phyloP scores from a whole-genome alignment of 2,329 filamentous ascomycete species.

The Pseudopyrenochaeta lycopersici region DNA sequence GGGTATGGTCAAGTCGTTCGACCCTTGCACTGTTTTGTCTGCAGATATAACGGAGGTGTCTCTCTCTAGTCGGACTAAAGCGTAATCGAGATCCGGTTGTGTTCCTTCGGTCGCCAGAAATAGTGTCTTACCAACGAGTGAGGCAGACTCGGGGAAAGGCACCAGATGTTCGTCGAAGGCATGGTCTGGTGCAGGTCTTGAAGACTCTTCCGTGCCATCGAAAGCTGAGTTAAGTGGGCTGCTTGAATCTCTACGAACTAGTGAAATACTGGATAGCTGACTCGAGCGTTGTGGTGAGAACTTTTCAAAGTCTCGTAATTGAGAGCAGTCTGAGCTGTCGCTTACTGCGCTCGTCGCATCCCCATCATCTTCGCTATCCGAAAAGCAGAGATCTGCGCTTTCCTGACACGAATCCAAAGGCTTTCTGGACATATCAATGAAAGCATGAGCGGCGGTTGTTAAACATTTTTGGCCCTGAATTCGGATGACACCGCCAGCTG shows the following conservation, averaged over 20 bases:
- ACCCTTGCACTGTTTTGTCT: neutral
- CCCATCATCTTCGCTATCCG: slow-evolving; percentile 11
- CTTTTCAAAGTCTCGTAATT: neutral
- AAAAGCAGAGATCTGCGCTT: slow-evolving; percentile 9
- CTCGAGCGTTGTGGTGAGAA: neutral
- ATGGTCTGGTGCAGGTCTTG: neutral
- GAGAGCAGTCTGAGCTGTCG: neutral
- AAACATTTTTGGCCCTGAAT: slow-evolving; percentile 1
- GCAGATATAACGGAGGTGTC: neutral
- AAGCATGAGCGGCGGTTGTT: slow-evolving; percentile 15
- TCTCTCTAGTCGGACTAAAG: slow-evolving; percentile 1
- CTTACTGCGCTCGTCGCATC: slow-evolving; percentile 13
- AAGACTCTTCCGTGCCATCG: neutral
- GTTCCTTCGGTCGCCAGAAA: neutral
- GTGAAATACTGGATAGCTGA: neutral
- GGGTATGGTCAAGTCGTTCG: neutral
- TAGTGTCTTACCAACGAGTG: neutral
- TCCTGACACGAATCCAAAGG: neutral
- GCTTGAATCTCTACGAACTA: neutral
- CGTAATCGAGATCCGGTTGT: slow-evolving; percentile 13
- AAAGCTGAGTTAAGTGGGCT: neutral
- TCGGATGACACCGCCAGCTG: slow-evolving; percentile 9
- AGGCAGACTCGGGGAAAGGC: neutral
- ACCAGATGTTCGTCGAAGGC: neutral
- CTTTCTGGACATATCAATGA: neutral